These are phyloP conservation scores for Panaeolus cyanescens DNA, from an alignment of 768 basidiomycete species.

Conservation along the genomic window DNA sequence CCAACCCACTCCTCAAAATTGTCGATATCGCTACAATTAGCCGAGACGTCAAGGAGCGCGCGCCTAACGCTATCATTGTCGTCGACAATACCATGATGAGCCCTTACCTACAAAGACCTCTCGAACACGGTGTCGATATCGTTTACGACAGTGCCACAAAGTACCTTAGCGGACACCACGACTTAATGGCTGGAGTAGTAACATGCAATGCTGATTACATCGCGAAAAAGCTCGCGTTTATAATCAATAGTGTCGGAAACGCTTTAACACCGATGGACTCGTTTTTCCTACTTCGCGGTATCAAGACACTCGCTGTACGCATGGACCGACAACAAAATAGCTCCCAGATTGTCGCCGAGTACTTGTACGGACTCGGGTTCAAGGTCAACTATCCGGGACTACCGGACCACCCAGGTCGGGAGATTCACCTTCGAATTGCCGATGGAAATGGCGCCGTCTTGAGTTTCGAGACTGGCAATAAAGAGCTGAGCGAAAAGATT, in stretches of 20 bases:
- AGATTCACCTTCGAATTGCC: conserved; percentile 89
- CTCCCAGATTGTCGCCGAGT: conserved; percentile 81
- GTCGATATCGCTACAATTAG: conserved; percentile 86
- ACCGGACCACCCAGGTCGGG: conserved; percentile 75
- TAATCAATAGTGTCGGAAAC: conserved; percentile 93
- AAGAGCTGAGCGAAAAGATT: conserved; percentile 86
- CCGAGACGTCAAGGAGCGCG: conserved; percentile 78
- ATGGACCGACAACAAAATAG: conserved; percentile 93
- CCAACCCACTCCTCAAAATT: conserved; percentile 96
- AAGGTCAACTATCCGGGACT: conserved; percentile 92
- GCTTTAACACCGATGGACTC: conserved; percentile 94
- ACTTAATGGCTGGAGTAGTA: conserved; percentile 97
- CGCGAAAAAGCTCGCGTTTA: conserved; percentile 86
- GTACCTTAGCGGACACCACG: conserved; percentile 97
- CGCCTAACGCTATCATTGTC: conserved; percentile 79
- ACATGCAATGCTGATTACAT: conserved; percentile 91
- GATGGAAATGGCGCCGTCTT: conserved; percentile 92
- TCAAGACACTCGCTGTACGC: conserved; percentile 94
- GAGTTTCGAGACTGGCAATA: conserved; percentile 93
- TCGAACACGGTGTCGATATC: conserved; percentile 95
- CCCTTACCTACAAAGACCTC: conserved; percentile 92
- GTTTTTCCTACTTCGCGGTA: conserved; percentile 93
- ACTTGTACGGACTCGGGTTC: conserved; percentile 86
- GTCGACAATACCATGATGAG: conserved; percentile 99
- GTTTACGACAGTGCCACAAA: conserved; percentile 99